Evolutionary conservation across 2,329 filamentous ascomycete genomes (phyloP), one percentile per base, ranked within the genome.

Genomic region (Graphilbum ipis-grandicollis): DNA sequence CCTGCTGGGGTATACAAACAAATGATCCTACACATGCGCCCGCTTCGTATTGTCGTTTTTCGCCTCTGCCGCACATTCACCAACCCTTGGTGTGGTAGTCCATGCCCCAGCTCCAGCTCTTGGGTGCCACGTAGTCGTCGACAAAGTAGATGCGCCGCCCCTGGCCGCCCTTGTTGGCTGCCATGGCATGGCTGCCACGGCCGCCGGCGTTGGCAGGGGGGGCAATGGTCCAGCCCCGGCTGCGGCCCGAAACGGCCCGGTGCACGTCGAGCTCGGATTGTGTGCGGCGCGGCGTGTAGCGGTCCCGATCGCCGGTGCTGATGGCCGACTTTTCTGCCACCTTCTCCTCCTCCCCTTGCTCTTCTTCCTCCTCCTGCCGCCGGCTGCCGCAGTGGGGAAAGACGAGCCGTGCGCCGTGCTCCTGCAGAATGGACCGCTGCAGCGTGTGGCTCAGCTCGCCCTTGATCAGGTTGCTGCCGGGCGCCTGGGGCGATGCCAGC

Each of bases 41-140:
- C 7, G 19, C 9, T 19, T 9, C 8, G n/a, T n/a, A n/a, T n/a
- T n/a, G n/a, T n/a, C n/a, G n/a, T n/a, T n/a, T 18, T 28, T n/a
- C n/a, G n/a, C n/a, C n/a, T n/a, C n/a, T n/a, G 9, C 30, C 18
- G n/a, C n/a, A n/a, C 9, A 3, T 35, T n/a, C 31, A 44, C 43
- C 43, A 44, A 5, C 43, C 43, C n/a, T 38, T 37, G 14, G 29
- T 26, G 35, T 44, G 36, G 36, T 41, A 43, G 26, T 39, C 36
- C 15, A 22, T 22, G 19, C 14, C 34, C 28, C 21, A 40, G 33
- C 26, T 34, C 36, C 40, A 44, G 33, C 34, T 37, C 13, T 35
- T 26, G 8, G 42, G 37, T 6, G 33, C 23, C 17, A 25, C 35
- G 33, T 38, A 38, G 33, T 40, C 38, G 13, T 38, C 39, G 2